Conservation (phyloP, 306 rosid genomes). For the Vigna unguiculata region DNA sequence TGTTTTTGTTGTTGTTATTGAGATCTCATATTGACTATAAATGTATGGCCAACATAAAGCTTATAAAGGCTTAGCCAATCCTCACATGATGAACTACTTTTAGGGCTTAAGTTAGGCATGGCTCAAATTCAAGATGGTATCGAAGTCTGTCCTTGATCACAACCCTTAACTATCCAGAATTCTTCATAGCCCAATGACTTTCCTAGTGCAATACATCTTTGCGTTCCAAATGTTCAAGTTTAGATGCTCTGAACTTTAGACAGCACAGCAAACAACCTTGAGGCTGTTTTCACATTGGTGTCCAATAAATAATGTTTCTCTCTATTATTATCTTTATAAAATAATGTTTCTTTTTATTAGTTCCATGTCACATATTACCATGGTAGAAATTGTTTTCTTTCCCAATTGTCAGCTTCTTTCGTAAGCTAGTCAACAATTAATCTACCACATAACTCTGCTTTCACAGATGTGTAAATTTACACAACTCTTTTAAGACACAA, state of each 20-base stretch:
- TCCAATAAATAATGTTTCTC: too few species aligned
- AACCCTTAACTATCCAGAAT: too few species aligned
- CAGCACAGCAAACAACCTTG: background rate
- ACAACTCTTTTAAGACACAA: background rate
- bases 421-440: background rate
- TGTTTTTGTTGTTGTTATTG: background rate
- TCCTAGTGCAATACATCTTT: background rate
- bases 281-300: background rate
- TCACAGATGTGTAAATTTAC: background rate
- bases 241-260: background rate
- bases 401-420: background rate
- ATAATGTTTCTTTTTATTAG: background rate
- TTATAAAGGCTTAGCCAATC: background rate
- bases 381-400: background rate
- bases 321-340: background rate
- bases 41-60: background rate
- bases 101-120: background rate
- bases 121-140: background rate
- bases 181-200: too few species aligned
- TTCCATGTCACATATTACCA: background rate
- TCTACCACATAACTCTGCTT: background rate
- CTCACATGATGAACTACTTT: background rate
- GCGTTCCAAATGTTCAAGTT: background rate
- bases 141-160: background rate
- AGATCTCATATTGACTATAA: background rate